phyloP scores from a whole-genome alignment of 1,284 basidiomycete genomes.

The Dichomitus squalens region DNA sequence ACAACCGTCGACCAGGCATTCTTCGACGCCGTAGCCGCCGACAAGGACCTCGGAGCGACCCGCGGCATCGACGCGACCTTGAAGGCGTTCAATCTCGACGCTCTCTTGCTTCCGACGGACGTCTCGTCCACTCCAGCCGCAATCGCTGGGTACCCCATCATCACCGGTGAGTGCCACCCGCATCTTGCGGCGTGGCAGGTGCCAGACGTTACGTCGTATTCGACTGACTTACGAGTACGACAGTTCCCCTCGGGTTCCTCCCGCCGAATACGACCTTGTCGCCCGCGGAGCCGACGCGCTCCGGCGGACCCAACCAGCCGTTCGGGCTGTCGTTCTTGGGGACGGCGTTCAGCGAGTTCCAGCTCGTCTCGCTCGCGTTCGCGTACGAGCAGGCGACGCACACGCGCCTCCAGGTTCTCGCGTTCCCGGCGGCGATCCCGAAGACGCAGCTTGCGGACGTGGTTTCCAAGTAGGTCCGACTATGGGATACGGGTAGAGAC shows the following conservation, averaged over 20 bases:
- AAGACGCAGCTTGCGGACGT: constrained; percentile 61
- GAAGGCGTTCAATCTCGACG: constrained; percentile 48
- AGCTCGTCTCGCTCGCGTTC: constrained; percentile 59
- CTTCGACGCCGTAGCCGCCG: constrained; percentile 39
- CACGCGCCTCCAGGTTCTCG: constrained; percentile 50
- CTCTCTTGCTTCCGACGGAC: constrained; percentile 56
- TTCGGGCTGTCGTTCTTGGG: constrained; percentile 68
- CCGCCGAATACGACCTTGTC: constrained; percentile 45
- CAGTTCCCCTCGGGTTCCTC: constrained; percentile 65
- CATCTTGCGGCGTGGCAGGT: no score
- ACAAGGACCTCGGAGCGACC: constrained; percentile 40
- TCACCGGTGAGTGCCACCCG: constrained; percentile 45
- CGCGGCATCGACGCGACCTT: constrained; percentile 50
- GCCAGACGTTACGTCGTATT: no score
- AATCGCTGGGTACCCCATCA: constrained; percentile 61
- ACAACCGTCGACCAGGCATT: constrained; percentile 40
- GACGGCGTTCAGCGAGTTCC: constrained; percentile 63
- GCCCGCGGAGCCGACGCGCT: constrained; percentile 40
- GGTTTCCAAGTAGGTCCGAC: background rate
- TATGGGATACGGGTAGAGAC: background rate
- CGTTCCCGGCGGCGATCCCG: constrained; percentile 59
- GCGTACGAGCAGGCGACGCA: constrained; percentile 70
- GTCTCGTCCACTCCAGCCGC: constrained; percentile 42
- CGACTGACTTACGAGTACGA: background rate
- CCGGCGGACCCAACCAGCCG: constrained; percentile 60